Evolutionary conservation across 306 rosid genomes (phyloP), one percentile per base, ranked within the genome.

Genomic region (Mucuna pruriens): DNA sequence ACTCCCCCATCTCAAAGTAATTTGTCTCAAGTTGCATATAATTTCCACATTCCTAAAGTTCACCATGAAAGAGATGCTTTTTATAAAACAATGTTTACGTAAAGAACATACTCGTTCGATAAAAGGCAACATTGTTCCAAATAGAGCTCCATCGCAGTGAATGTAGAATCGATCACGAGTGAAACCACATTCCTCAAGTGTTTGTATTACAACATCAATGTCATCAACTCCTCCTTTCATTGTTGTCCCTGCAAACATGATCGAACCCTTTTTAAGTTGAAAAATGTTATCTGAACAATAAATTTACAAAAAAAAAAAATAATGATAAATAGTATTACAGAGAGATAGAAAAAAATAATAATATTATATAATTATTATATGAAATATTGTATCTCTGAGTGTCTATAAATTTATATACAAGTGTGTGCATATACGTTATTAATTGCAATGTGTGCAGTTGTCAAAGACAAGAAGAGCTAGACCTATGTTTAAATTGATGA

Each of bases 81-180:
- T 3, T 44, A 44, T 44, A 1, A 44, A 44, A 44, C 0, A 4
- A 44, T 1, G 49, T 38, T 38, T 38, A 38, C 8, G 49, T 6
- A 58, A 2, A 58, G 2, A 29, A 40, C 69, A 45, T 45, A 69
- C 97, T 85, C 20, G 74, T 44, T 91, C 76, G 78, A 93, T 79
- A 76, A 93, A 93, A 17, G 97, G 91, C 77, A 91, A 66, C 95
- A 93, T 91, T 26, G 87, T 88, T 65, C 96, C 96, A 39, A 84
- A 85, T 58, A 93, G 67, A 1, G 96, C 94, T 75, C 91, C 94
- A 25, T 93, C 96, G 11, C 92, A 93, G 20, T 93, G 96, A 69
- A 93, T 91, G 12, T 93, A 93, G 85, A 93, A 93, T 61, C 88
- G 85, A 51, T 89, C 89, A 10, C 36, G 83, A 2, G 83, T 13